phyloP scores from a whole-genome alignment of 2,329 filamentous ascomycete species.

The Fusarium armeniacum region DNA sequence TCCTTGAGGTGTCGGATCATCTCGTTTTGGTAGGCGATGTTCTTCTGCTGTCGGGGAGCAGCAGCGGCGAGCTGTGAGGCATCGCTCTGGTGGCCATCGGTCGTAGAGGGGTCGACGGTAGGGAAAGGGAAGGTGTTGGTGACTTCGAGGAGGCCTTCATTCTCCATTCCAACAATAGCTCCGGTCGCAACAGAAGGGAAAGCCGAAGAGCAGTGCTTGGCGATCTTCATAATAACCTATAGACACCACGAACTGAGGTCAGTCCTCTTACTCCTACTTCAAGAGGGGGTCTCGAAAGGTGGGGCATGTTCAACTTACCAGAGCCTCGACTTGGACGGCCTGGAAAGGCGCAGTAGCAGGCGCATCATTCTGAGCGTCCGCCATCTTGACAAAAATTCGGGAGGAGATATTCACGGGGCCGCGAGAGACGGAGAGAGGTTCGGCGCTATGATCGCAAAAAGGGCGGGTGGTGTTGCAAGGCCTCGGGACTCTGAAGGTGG shows the following conservation, averaged over 20 bases:
- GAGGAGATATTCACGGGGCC: conserved; percentile 44
- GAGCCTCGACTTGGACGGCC: conserved; percentile 92
- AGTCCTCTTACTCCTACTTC: conserved; percentile 44
- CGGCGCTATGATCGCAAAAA: conserved; percentile 47
- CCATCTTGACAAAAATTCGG: conserved; percentile 63
- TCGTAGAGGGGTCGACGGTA: conserved; percentile 77
- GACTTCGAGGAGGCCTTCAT: conserved; percentile 83
- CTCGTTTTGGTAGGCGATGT: conserved; percentile 89
- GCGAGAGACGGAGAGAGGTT: conserved; percentile 46
- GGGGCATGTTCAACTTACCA: conserved; percentile 73
- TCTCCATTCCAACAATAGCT: conserved; percentile 93
- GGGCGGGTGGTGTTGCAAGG: conserved; percentile 49
- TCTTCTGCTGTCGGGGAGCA: conserved; percentile 92
- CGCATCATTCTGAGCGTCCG: conserved; percentile 70
- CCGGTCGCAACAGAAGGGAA: conserved; percentile 94
- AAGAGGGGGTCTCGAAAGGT: conserved; percentile 51
- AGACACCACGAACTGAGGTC: conserved; percentile 41
- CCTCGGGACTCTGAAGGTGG: conserved; percentile 51
- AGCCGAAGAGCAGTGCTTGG: conserved; percentile 89
- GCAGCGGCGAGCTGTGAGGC: conserved; percentile 83
- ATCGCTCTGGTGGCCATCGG: conserved; percentile 81
- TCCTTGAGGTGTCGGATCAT: conserved; percentile 98
- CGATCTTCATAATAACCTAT: conserved; percentile 98
- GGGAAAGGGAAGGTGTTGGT: conserved; percentile 98
- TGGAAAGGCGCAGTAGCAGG: conserved; percentile 71